These are phyloP conservation scores for Annulohypoxylon stygium DNA, from an alignment of 495 filamentous ascomycete genomes.

Conservation along the genomic window DNA sequence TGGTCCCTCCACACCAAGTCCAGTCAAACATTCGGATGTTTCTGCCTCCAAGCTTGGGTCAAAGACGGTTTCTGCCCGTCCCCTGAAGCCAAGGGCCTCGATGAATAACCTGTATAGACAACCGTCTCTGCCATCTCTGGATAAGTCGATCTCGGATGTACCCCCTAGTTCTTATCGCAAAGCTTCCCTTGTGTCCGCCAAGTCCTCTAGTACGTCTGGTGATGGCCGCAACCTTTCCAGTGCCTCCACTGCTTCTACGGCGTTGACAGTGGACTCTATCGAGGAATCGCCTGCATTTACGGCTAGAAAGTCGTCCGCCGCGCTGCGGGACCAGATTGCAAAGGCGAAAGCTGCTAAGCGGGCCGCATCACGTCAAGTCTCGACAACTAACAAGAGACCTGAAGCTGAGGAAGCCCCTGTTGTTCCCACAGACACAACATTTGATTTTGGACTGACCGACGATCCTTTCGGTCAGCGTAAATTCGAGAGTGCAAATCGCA, in stretches of 20 bases:
- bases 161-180: constrained; percentile 51
- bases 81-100: constrained; percentile 67
- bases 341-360: constrained; percentile 90
- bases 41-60: constrained; percentile 58
- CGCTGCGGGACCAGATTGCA: constrained; percentile 90
- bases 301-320: constrained; percentile 76
- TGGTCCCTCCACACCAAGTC: constrained; percentile 56
- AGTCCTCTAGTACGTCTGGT: constrained; percentile 63
- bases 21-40: constrained; percentile 53
- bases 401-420: constrained; percentile 61
- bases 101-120: constrained; percentile 68
- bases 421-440: constrained; percentile 62
- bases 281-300: constrained; percentile 50
- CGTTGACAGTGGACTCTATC: constrained; percentile 54
- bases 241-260: constrained; percentile 57
- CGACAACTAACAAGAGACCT: constrained; percentile 37
- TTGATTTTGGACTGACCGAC: constrained; percentile 65
- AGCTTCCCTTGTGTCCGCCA: constrained; percentile 57
- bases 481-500: constrained; percentile 69
- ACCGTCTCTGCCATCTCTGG: constrained; percentile 59
- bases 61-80: constrained; percentile 64
- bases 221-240: constrained; percentile 58
- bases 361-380: constrained; percentile 62
- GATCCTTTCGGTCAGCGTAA: constrained; percentile 78
- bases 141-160: constrained; percentile 53